Percentiles rank a stretch among this genome's conserved stretches.
These are phyloP conservation scores for Otatea glauca DNA, from an alignment of 176 grass and related monocot genomes.

Conservation along the genomic window DNA sequence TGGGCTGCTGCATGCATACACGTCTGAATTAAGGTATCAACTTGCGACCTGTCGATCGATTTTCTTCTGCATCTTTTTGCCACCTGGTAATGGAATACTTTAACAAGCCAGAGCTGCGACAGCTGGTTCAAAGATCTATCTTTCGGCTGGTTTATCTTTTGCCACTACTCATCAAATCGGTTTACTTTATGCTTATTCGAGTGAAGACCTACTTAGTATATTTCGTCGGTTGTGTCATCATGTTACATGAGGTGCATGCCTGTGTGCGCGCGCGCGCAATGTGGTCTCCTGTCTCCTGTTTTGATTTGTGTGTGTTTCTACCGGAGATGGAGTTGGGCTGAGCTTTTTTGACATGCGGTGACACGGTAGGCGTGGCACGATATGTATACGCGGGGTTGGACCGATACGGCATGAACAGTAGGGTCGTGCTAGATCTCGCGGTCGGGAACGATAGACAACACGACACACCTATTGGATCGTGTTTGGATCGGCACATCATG, in stretches of 20 bases:
- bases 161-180: background rate
- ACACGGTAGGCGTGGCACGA: too few species aligned
- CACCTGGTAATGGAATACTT: background rate
- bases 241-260: too few species aligned
- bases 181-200: background rate
- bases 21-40: background rate
- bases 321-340: too few species aligned
- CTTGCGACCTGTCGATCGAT: background rate
- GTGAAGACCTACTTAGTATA: background rate
- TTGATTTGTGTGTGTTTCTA: background rate
- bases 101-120: background rate
- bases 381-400: too few species aligned
- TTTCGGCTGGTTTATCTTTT: background rate
- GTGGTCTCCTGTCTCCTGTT: background rate
- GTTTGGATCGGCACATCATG: too few species aligned
- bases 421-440: too few species aligned
- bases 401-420: too few species aligned
- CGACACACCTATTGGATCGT: too few species aligned
- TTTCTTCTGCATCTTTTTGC: background rate
- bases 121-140: background rate
- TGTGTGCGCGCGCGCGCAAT: too few species aligned
- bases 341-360: too few species aligned
- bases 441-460: too few species aligned
- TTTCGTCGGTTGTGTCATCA: background rate
- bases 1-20: background rate